Evolutionary conservation across 805 yeast species (phyloP), one percentile per base, ranked within the genome.

Genomic region (Metschnikowia chrysomelidarum): DNA sequence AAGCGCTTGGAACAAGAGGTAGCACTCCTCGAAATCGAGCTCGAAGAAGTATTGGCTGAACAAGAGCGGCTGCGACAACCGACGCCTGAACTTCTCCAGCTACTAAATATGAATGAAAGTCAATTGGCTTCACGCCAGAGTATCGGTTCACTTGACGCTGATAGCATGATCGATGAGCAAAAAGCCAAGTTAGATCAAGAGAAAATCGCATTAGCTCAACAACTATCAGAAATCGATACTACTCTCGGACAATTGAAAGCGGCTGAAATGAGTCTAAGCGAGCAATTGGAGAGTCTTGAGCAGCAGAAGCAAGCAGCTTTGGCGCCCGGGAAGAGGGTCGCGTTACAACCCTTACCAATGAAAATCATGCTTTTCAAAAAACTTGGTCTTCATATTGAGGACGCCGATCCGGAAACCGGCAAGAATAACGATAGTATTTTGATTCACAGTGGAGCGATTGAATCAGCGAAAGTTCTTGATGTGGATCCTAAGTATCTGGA

Each of bases 321-420:
- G 30, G 56, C 53, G 22, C 59, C 53, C 40, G 60, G 52, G 29
- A 56, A 57, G 13, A 34, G 53, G 14, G 58, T 58, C 20, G 67
- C 69, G 46, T 60, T 60, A 32, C 71, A 75, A 49, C 60, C 75
- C 8, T 64, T 67, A 26, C 53, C 68, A 8, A 55, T 83, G 47
- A 80, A 78, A 47, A 56, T 82, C 32, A 75, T 76, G 48, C 60
- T 84, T 13, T 82, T 68, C 54, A 73, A 78, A 44, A 75, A 75
- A 28, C 51, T 82, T 40, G 91, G 88, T 1, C 53, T 83, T 5
- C 65, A 64, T 30, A 53, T 76, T 18, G 74, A 77, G 54, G 48
- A 46, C 19, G 13, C 24, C 10, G 28, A 9, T 12, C 33, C 30
- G 12, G 51, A 41, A 3, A n/a, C n/a, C n/a, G n/a, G n/a, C n/a